Conservation (phyloP, 495 filamentous ascomycete species). For the Tuber melanosporum region DNA sequence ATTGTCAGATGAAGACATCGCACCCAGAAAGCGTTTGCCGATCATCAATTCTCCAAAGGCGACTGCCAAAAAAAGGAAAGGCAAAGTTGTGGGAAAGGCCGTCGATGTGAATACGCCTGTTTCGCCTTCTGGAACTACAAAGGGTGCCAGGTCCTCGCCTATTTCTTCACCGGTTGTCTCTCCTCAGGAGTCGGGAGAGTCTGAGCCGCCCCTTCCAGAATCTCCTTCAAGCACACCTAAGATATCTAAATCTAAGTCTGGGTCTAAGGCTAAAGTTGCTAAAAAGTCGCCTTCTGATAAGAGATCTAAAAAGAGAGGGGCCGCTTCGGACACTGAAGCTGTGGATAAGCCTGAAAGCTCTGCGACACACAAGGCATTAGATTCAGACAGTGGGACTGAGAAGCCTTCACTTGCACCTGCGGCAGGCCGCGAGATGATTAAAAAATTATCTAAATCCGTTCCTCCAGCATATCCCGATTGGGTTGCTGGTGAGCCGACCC, state of each 20-base stretch:
- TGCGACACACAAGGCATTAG: background rate
- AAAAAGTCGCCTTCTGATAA: background rate
- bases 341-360: background rate
- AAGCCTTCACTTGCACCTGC: constrained; percentile 3
- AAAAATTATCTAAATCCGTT: background rate
- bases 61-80: background rate
- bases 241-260: background rate
- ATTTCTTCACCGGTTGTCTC: background rate
- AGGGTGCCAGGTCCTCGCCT: background rate
- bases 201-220: background rate
- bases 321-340: background rate
- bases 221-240: background rate
- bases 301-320: background rate
- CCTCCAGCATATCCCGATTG: constrained; percentile 68
- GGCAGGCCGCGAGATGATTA: background rate
- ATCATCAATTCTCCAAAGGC: background rate
- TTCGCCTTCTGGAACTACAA: background rate
- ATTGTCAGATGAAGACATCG: background rate
- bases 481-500: constrained; percentile 78
- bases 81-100: background rate
- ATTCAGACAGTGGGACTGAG: background rate
- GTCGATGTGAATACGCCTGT: background rate
- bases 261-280: background rate
- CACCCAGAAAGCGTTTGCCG: background rate
- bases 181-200: background rate